Percentiles rank a stretch among this genome's conserved stretches.
Evolutionary conservation across 345 rosid genomes (phyloP).

Genomic region (Anastatica hierochuntica): DNA sequence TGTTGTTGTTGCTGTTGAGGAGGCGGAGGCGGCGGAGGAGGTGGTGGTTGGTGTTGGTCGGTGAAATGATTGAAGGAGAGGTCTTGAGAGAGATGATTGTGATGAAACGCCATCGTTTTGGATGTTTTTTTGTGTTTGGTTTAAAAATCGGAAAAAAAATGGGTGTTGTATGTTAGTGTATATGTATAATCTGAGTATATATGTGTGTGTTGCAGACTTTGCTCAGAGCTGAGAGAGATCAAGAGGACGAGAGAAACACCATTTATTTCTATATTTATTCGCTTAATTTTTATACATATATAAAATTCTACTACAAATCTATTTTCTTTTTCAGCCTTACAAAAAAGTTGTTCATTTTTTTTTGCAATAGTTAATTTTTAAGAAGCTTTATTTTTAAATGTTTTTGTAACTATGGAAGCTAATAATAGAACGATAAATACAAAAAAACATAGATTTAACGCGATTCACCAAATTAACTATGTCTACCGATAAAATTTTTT

Average conservation of each 20-base stretch:
- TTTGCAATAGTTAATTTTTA: no score
- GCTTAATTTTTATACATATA: background rate
- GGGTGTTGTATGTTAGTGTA: no score
- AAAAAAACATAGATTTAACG: no score
- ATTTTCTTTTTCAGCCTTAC: background rate
- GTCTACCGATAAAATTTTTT: no score
- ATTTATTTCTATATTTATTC: slow-evolving; percentile 16
- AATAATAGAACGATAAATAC: no score
- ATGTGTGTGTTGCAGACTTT: slow-evolving; percentile 5
- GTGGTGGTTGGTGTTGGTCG: slow-evolving; percentile 31
- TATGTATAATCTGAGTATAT: no score
- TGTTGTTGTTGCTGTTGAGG: slow-evolving; percentile 32
- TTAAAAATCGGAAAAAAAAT: no score
- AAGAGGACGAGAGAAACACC: slow-evolving; percentile 7
- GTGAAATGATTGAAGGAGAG: slow-evolving; percentile 72
- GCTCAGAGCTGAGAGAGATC: slow-evolving; percentile 26
- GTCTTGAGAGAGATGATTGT: slow-evolving; percentile 59
- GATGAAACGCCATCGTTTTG: slow-evolving; percentile 68
- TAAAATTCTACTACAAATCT: no score
- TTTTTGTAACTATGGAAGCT: no score
- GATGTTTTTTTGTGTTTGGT: slow-evolving; percentile 9
- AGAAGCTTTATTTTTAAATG: no score
- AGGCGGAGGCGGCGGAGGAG: slow-evolving; percentile 26
- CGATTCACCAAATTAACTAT: no score
- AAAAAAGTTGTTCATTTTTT: no score